phyloP scores from a whole-genome alignment of 1,284 basidiomycete genomes.

The Vanrija sp. region DNA sequence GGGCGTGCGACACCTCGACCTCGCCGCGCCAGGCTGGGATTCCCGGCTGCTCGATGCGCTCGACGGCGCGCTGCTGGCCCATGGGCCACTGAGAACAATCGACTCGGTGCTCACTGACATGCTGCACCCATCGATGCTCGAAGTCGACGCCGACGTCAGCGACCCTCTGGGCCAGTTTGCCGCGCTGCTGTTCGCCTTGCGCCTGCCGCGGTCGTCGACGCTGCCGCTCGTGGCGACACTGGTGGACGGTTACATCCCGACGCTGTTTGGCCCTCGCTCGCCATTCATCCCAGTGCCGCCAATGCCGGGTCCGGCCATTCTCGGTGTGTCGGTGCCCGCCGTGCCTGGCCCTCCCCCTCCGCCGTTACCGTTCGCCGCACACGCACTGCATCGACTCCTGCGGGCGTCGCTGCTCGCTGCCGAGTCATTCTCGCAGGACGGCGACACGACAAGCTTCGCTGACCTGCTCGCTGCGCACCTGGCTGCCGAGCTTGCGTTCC shows the following conservation, averaged over 20 bases:
- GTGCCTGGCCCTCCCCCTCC: background rate
- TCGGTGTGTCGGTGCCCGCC: background rate
- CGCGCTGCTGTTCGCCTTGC: conserved; percentile 6
- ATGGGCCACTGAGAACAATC: conserved; percentile 12
- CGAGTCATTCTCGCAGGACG: background rate
- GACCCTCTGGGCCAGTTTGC: conserved; percentile 11
- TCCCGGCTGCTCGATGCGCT: conserved; percentile 13
- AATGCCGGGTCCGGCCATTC: background rate
- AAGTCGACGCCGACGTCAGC: background rate
- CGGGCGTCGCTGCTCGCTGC: conserved; percentile 5
- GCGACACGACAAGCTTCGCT: conserved; percentile 1
- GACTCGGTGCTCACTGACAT: conserved; percentile 13
- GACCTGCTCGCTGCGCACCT: conserved; percentile 15
- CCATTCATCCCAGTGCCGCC: conserved; percentile 5
- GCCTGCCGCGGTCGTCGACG: conserved; percentile 2
- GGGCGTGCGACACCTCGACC: conserved; percentile 18
- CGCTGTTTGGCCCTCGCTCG: conserved; percentile 11
- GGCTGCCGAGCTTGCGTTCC: conserved; percentile 26
- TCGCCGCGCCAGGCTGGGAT: conserved; percentile 18
- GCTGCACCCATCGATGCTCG: conserved; percentile 10
- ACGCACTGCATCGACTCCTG: conserved; percentile 9
- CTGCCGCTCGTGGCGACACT: conserved; percentile 8
- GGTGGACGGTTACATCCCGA: conserved; percentile 11
- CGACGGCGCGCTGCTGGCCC: conserved; percentile 3
- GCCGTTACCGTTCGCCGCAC: conserved; percentile 9